phyloP scores from a whole-genome alignment of 148 eudicot genomes.

The Vaccinium myrtillus region DNA sequence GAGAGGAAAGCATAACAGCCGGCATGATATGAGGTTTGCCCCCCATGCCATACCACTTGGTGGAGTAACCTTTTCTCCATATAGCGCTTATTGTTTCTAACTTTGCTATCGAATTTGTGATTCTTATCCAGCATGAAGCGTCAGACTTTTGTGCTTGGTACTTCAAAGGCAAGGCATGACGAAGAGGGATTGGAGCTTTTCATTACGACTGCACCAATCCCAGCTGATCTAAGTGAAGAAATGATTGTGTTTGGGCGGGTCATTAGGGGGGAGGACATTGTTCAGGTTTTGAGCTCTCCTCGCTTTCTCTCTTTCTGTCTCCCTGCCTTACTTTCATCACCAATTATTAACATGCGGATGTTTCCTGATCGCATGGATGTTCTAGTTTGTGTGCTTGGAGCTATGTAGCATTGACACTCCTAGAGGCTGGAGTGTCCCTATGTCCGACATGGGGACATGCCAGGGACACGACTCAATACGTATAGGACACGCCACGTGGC shows the following conservation, averaged over 20 bases:
- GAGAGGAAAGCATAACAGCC: slow-evolving; percentile 74
- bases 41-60: not conserved
- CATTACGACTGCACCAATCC: slow-evolving; percentile 90
- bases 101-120: not conserved
- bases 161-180: slow-evolving; percentile 67
- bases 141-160: slow-evolving; percentile 95
- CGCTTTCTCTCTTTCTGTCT: not conserved
- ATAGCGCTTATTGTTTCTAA: not conserved
- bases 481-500: no score
- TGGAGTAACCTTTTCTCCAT: not conserved
- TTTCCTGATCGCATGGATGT: not conserved
- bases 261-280: slow-evolving; percentile 86
- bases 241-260: slow-evolving; percentile 85
- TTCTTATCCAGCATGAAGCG: slow-evolving; percentile 68
- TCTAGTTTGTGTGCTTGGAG: not conserved
- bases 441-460: no score
- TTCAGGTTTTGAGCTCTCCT: slow-evolving; percentile 56
- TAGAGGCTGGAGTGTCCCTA: no score
- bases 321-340: not conserved
- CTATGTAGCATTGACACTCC: no score
- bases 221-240: slow-evolving; percentile 88
- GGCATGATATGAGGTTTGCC: slow-evolving; percentile 73
- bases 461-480: no score
- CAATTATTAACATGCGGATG: not conserved
- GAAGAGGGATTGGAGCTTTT: slow-evolving; percentile 67